Evolutionary conservation across 2,329 filamentous ascomycete species (phyloP), one percentile per base, ranked within the genome.

Genomic region (Colletotrichum chlorophyti): DNA sequence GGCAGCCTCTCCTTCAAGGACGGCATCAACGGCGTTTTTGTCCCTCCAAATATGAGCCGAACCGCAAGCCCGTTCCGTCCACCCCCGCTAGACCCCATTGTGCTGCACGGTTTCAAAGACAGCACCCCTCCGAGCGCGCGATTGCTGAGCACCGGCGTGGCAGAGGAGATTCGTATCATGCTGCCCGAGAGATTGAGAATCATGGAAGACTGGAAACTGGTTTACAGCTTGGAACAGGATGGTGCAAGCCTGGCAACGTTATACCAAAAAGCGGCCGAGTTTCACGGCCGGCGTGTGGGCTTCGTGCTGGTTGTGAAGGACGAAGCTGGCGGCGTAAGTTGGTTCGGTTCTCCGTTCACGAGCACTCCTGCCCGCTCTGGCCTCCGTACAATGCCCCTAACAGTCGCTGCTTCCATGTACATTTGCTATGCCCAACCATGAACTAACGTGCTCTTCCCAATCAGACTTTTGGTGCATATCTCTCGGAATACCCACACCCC

Each of bases 281-380:
- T 88, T 68, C 78, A 84, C 41, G 83, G 86, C 11, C 79, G 85
- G 60, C 86, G 93, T 57, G 91, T 91, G 15, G 94, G 93, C 6
- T 99, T 96, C 72, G 91, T 98, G 47, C 82, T 99, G 5, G 91
- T 97, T 0, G 86, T 98, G 17, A 84, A 85, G 66, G 95, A 99
- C 72, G 84, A 84, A 8, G 83, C 83, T 54, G 90, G 90, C 54
- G 88, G 89, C 52, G 88, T 92, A 80, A 73, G 88, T 82, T 58
- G 27, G n/a, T 6, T 53, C 17, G 31, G 42, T 45, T n/a, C 34
- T 24, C 12, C n/a, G 40, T 17, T 47, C 12, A 10, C 6, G 15
- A 6, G 9, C 15, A 21, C 6, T 43, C n/a, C 15, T 17, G 3
- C n/a, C n/a, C n/a, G n/a, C n/a, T n/a, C n/a, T n/a, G n/a, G n/a